phyloP scores from a whole-genome alignment of 768 basidiomycete genomes.

The Pleurotus ostreatus region DNA sequence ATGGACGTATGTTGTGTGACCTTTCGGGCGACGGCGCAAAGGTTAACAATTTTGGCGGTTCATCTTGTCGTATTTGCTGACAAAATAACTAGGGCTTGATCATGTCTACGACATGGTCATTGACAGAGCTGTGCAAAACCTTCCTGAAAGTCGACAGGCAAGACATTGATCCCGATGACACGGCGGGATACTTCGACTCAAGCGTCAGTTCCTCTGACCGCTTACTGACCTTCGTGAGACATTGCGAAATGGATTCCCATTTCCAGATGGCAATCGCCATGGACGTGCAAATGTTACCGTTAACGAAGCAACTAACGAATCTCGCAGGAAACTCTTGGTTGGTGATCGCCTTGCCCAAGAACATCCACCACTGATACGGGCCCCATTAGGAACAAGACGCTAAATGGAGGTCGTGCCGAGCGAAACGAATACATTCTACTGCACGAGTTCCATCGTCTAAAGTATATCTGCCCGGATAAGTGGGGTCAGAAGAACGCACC shows the following conservation, averaged over 20 bases:
- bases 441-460: constrained; percentile 94
- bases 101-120: constrained; percentile 94
- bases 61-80: neutral
- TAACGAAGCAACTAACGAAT: constrained; percentile 92
- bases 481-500: constrained; percentile 72
- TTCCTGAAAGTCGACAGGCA: constrained; percentile 84
- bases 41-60: constrained; percentile 35
- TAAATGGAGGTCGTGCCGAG: constrained; percentile 96
- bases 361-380: neutral
- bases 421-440: constrained; percentile 98
- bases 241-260: constrained; percentile 94
- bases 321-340: constrained; percentile 97
- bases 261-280: constrained; percentile 95
- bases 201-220: constrained; percentile 70
- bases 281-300: constrained; percentile 89
- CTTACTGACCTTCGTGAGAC: constrained; percentile 83
- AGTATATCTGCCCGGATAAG: constrained; percentile 97
- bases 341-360: constrained; percentile 15
- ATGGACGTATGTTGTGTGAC: constrained; percentile 87
- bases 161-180: constrained; percentile 96
- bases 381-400: constrained; percentile 81
- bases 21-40: constrained; percentile 93
- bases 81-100: constrained; percentile 76
- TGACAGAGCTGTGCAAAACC: constrained; percentile 94
- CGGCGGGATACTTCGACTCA: constrained; percentile 84